Percentiles rank a stretch among this genome's conserved stretches.
phyloP scores from a whole-genome alignment of 2,329 filamentous ascomycete species.

The Alternaria hordeiaustralica region DNA sequence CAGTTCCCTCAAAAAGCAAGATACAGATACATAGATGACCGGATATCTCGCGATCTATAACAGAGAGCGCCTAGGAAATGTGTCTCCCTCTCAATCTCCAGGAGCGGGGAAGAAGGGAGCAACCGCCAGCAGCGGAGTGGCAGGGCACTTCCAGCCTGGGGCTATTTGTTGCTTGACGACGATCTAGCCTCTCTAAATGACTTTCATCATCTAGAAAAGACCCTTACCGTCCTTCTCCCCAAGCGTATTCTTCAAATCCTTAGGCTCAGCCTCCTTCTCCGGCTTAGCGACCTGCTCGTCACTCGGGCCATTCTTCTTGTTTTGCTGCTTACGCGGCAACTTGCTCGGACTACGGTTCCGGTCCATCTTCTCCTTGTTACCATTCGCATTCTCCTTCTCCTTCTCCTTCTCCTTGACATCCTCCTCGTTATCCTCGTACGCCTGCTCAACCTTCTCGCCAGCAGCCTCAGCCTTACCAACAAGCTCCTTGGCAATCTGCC shows the following conservation, averaged over 20 bases:
- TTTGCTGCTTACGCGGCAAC: constrained; percentile 16
- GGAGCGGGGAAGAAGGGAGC: no score
- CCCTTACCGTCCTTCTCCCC: constrained; percentile 27
- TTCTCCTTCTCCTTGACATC: constrained; percentile 20
- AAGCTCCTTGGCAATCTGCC: constrained; percentile 32
- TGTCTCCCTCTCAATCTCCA: no score
- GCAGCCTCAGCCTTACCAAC: constrained; percentile 23
- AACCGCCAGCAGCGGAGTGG: no score
- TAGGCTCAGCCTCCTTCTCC: constrained; percentile 32
- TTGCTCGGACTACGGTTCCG: constrained; percentile 1
- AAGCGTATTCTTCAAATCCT: constrained; percentile 33
- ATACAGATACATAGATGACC: neutral
- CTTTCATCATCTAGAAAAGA: constrained; percentile 15
- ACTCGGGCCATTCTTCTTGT: constrained; percentile 22
- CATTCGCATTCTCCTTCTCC: constrained; percentile 19
- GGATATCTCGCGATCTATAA: neutral
- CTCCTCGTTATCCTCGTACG: constrained; percentile 14
- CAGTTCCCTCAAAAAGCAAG: neutral
- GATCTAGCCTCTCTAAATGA: no score
- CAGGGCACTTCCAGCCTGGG: no score
- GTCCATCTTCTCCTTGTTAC: constrained; percentile 15
- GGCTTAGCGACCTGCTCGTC: constrained; percentile 21
- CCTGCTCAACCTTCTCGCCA: constrained; percentile 20
- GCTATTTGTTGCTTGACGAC: no score
- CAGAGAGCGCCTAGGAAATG: neutral